phyloP scores from a whole-genome alignment of 768 basidiomycete species.

The Chiua virens region DNA sequence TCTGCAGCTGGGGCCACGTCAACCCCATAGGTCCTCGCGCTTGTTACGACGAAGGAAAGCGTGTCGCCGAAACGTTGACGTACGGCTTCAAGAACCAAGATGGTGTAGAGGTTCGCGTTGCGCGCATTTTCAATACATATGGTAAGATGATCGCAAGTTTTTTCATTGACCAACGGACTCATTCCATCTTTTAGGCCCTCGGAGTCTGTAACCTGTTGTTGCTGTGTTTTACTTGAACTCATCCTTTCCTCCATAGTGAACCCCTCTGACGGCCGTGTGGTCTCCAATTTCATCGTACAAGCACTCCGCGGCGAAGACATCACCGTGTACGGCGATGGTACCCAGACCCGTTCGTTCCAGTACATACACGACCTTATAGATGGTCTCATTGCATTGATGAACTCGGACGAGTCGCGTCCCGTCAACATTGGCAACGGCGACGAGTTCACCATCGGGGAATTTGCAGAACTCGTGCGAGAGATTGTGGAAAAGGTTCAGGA shows the following conservation, averaged over 20 bases:
- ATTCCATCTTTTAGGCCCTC: constrained; percentile 42
- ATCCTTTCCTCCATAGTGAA: constrained; percentile 63
- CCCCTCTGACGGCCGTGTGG: constrained; percentile 94
- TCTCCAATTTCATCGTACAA: constrained; percentile 98
- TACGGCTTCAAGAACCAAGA: constrained; percentile 96
- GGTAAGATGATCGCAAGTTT: constrained; percentile 38
- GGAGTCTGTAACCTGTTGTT: constrained; percentile 55
- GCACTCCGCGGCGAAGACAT: constrained; percentile 95
- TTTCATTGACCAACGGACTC: not conserved
- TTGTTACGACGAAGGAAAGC: constrained; percentile 99
- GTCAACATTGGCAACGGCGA: constrained; percentile 96
- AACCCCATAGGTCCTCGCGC: constrained; percentile 98
- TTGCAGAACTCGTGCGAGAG: constrained; percentile 89
- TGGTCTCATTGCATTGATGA: constrained; percentile 93
- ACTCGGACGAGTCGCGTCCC: constrained; percentile 87
- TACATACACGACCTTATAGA: constrained; percentile 98
- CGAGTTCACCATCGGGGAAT: constrained; percentile 94
- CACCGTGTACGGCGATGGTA: constrained; percentile 95
- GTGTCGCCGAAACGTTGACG: constrained; percentile 96
- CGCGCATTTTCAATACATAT: constrained; percentile 98
- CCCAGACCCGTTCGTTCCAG: constrained; percentile 94
- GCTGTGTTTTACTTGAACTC: constrained; percentile 17
- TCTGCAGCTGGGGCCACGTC: constrained; percentile 89
- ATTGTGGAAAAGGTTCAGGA: constrained; percentile 91
- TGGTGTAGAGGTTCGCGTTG: constrained; percentile 93